Conservation (phyloP, 495 filamentous ascomycete genomes). For the Penicillium crystallinum region DNA sequence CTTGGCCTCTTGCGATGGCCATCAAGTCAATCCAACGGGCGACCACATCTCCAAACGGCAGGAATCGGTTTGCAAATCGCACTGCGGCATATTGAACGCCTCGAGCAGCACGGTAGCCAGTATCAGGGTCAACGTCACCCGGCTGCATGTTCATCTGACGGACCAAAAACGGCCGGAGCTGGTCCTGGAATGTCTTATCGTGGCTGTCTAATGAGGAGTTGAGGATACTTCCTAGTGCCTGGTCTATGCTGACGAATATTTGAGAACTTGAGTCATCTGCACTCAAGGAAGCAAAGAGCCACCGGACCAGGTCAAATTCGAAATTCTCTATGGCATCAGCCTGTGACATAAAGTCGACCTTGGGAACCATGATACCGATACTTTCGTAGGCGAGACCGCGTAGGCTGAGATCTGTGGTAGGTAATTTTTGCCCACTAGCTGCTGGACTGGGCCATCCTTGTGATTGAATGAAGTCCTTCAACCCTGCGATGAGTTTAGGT, state of each 20-base stretch:
- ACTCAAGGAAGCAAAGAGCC: constrained; percentile 76
- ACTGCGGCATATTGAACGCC: constrained; percentile 77
- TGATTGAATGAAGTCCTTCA: constrained; percentile 68
- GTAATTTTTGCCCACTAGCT: constrained; percentile 39
- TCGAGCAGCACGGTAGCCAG: constrained; percentile 45
- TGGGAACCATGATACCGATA: constrained; percentile 70
- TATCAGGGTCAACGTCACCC: constrained; percentile 39
- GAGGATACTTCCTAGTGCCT: constrained; percentile 74
- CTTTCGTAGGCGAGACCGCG: constrained; percentile 77
- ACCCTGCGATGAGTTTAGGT: constrained; percentile 60
- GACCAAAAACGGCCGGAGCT: constrained; percentile 57
- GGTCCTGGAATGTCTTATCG: constrained; percentile 37
- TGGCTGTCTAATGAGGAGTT: constrained; percentile 49
- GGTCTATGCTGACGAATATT: constrained; percentile 82
- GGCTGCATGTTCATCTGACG: constrained; percentile 58
- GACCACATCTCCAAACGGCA: constrained; percentile 69
- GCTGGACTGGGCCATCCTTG: constrained; percentile 76
- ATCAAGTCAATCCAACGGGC: constrained; percentile 87
- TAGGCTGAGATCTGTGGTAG: constrained; percentile 58
- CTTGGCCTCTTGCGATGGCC: constrained; percentile 57
- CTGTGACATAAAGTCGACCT: constrained; percentile 34
- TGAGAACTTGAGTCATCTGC: constrained; percentile 70
- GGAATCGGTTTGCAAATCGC: constrained; percentile 84
- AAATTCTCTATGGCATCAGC: constrained; percentile 36
- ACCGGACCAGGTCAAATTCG: constrained; percentile 59